These are phyloP conservation scores for Aspergillus brunneoviolaceus DNA, from an alignment of 2,329 filamentous ascomycete genomes.

Conservation along the genomic window DNA sequence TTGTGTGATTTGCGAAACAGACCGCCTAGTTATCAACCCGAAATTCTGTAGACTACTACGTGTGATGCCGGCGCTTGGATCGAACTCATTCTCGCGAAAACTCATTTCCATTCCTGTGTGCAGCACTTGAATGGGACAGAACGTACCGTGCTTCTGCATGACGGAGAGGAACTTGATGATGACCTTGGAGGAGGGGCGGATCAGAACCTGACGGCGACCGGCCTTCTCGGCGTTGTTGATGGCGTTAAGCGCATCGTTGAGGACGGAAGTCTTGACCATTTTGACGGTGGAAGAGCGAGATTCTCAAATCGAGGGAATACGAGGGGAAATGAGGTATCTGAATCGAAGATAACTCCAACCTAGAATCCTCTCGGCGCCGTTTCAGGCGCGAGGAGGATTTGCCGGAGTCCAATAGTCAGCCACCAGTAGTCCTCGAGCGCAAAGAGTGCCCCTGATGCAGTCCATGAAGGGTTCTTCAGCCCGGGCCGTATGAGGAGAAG, in stretches of 20 bases:
- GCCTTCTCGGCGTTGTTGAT: slow-evolving; percentile 99
- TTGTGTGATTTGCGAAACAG: slow-evolving; percentile 78
- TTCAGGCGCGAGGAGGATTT: slow-evolving; percentile 11
- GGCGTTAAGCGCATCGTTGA: slow-evolving; percentile 97
- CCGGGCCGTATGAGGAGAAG: slow-evolving; percentile 51
- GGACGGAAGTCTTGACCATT: slow-evolving; percentile 99
- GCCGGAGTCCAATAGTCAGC: slow-evolving; percentile 51
- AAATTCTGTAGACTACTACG: slow-evolving; percentile 45
- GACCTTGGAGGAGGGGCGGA: slow-evolving; percentile 98
- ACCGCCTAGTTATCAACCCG: slow-evolving; percentile 99
- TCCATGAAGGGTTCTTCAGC: slow-evolving; percentile 66
- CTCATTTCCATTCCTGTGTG: not conserved
- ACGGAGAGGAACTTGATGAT: slow-evolving; percentile 99
- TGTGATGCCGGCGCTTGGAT: not conserved
- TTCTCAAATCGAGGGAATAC: slow-evolving; percentile 50
- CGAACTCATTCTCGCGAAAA: not conserved
- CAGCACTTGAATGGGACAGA: slow-evolving; percentile 7
- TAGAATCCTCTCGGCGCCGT: slow-evolving; percentile 3
- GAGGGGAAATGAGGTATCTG: slow-evolving; percentile 40
- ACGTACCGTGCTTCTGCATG: slow-evolving; percentile 99
- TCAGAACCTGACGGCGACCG: slow-evolving; percentile 98
- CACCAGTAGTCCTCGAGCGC: slow-evolving; percentile 63
- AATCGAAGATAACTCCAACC: slow-evolving; percentile 7
- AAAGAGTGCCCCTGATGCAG: slow-evolving; percentile 61
- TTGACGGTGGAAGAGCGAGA: slow-evolving; percentile 63